Conservation (phyloP, 352 stramenopile genomes). For the Albugo laibachii region DNA sequence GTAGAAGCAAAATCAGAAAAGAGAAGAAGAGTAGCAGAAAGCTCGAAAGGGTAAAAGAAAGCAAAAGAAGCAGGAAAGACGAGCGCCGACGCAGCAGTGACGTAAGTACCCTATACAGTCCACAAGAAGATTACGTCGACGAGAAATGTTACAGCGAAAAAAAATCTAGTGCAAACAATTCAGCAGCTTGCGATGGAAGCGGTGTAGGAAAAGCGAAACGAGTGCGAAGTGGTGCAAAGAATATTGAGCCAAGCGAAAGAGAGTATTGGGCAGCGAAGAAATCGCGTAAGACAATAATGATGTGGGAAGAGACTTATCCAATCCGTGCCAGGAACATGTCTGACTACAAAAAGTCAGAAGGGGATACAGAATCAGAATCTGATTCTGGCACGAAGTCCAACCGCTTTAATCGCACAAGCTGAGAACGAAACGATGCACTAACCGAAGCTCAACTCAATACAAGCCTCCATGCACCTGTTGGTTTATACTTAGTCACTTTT, state of each 20-base stretch:
- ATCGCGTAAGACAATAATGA: conserved; percentile 21
- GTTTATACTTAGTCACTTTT: too few relatives aligned
- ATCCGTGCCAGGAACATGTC: too few relatives aligned
- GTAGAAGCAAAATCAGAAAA: neutral
- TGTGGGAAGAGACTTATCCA: conserved; percentile 17
- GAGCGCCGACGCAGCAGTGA: neutral
- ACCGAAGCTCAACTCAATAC: too few relatives aligned
- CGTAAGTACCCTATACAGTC: neutral
- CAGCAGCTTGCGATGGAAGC: neutral
- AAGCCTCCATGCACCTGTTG: too few relatives aligned
- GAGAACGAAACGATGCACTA: too few relatives aligned
- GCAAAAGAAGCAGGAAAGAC: neutral
- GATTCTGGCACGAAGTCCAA: too few relatives aligned
- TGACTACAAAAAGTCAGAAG: too few relatives aligned
- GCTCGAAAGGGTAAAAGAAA: neutral
- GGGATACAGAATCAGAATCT: too few relatives aligned
- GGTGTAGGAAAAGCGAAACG: neutral
- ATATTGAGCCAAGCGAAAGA: conserved; percentile 13
- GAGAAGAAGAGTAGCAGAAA: neutral
- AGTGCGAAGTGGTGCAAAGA: neutral
- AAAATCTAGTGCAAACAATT: neutral
- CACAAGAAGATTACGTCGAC: neutral
- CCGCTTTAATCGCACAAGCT: too few relatives aligned
- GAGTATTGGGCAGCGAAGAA: conserved; percentile 39
- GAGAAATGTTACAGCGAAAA: neutral